Base-by-base conservation (phyloP, 2,329 filamentous ascomycete genomes). In the Ceratocystis papillata region DNA sequence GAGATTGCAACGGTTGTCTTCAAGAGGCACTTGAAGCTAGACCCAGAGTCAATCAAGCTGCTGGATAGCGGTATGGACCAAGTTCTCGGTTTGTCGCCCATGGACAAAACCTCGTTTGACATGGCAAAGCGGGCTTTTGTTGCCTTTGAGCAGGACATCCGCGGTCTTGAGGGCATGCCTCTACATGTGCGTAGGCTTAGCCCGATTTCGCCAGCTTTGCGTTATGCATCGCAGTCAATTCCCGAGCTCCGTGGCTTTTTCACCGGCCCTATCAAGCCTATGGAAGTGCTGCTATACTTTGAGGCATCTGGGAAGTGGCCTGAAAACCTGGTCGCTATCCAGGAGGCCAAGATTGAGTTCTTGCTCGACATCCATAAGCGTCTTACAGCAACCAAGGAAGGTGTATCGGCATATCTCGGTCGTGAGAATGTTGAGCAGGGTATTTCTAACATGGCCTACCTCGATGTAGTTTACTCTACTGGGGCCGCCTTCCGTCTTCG, bases 281-380 rank as follows among this genome's bases (percentile, higher is more conserved):
- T 92, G 70, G 87, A 95, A 70, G 83, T 95, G 41, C 82, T 91
- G 53, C 80, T 99, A 61, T 92, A 93, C 72, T 97, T 99, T 71
- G 94, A 99, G 76, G 89, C 88, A 3, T 97, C 94, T 5, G 87
- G 86, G 59, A 87, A 90, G 70, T 99, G 94, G 94, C 94, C 94
- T 0, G 92, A 97, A 73, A 90, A 95, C 72, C 77, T 97, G 7
- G 84, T 84, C 2, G 92, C 93, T 4, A 96, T 97, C 66, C 94
- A 99, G 74, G 85, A 91, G 72, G 92, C 91, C 12, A 99, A 99
- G 75, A 83, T 95, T 48, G 94, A 95, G 2, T 96, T 99, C 73
- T 79, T 94, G 3, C 77, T 96, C 2, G 83, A 86, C 71, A 85
- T 96, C 66, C 85, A 86, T 62, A 84, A 87, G 63, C 81, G 90